phyloP scores from a whole-genome alignment of 352 stramenopile species.

The Globisporangium canariense region DNA sequence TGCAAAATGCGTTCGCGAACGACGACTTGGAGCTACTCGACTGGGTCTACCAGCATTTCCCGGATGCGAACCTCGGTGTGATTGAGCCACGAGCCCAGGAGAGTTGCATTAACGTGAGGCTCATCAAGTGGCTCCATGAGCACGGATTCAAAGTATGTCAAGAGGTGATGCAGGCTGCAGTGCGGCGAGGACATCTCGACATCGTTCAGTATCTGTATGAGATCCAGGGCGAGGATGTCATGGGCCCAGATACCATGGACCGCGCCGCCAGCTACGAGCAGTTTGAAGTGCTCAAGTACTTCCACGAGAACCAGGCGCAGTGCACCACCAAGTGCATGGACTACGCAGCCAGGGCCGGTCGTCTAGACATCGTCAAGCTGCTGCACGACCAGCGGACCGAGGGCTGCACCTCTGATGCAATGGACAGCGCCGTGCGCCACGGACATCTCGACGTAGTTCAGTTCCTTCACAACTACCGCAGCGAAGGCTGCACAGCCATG shows the following conservation, averaged over 20 bases:
- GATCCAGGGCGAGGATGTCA: background rate
- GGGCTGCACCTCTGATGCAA: background rate
- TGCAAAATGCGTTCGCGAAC: background rate
- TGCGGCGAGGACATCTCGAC: background rate
- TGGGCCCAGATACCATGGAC: background rate
- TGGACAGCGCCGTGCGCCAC: background rate
- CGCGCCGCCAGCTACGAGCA: slow-evolving; percentile 2
- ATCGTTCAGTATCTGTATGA: slow-evolving; percentile 8
- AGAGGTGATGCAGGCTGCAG: background rate
- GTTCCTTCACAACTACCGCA: background rate
- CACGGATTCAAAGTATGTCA: background rate
- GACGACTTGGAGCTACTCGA: slow-evolving; percentile 6
- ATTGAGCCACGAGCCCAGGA: background rate
- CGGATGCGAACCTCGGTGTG: background rate
- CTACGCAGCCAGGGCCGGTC: background rate
- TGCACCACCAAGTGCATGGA: background rate
- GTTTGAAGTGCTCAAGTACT: slow-evolving; percentile 5
- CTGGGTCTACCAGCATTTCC: slow-evolving; percentile 4
- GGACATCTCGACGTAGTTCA: background rate
- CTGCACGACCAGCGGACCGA: slow-evolving; percentile 1
- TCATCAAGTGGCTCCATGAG: slow-evolving; percentile 11
- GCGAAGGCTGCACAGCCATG: background rate
- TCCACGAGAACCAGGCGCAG: background rate
- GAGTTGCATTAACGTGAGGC: background rate
- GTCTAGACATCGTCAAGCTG: slow-evolving; percentile 1